phyloP scores from a whole-genome alignment of 2,329 filamentous ascomycete species.

The Fusarium drepaniforme region DNA sequence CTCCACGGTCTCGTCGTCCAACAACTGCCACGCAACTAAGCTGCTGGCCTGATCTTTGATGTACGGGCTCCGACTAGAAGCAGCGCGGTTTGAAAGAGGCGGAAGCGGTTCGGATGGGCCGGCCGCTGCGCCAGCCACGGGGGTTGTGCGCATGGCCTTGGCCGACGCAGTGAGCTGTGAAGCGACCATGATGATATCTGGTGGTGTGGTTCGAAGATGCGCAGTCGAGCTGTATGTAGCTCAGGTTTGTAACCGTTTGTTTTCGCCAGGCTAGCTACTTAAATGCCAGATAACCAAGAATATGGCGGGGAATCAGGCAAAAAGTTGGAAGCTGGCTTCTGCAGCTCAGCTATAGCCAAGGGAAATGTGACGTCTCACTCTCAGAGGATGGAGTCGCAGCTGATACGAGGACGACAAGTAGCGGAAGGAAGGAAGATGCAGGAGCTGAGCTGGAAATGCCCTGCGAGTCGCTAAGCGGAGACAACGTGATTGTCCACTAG shows the following conservation, averaged over 20 bases:
- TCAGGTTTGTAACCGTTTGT: background rate
- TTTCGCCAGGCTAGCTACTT: constrained; percentile 13
- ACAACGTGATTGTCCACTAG: constrained; percentile 23
- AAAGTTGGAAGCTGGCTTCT: constrained; percentile 10
- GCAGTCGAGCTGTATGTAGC: background rate
- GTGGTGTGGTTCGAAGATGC: background rate
- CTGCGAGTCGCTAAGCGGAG: constrained; percentile 12
- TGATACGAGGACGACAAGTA: constrained; percentile 4
- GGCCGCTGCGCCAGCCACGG: constrained; percentile 37
- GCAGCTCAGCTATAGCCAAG: constrained; percentile 10
- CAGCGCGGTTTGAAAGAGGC: constrained; percentile 52
- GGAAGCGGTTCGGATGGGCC: constrained; percentile 35
- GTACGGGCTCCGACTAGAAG: constrained; percentile 61
- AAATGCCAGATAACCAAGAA: constrained; percentile 11
- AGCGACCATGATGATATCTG: constrained; percentile 48
- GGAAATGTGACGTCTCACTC: constrained; percentile 15
- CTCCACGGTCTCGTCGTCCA: constrained; percentile 81
- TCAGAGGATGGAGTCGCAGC: background rate
- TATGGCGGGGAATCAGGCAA: background rate
- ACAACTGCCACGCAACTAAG: constrained; percentile 91
- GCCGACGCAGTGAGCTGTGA: constrained; percentile 54
- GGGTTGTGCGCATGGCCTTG: constrained; percentile 47
- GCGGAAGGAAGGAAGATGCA: constrained; percentile 12
- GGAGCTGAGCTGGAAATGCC: constrained; percentile 2
- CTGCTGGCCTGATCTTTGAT: constrained; percentile 83